These are phyloP conservation scores for Sclerotinia trifoliorum DNA, from an alignment of 2,329 filamentous ascomycete species.

Conservation along the genomic window DNA sequence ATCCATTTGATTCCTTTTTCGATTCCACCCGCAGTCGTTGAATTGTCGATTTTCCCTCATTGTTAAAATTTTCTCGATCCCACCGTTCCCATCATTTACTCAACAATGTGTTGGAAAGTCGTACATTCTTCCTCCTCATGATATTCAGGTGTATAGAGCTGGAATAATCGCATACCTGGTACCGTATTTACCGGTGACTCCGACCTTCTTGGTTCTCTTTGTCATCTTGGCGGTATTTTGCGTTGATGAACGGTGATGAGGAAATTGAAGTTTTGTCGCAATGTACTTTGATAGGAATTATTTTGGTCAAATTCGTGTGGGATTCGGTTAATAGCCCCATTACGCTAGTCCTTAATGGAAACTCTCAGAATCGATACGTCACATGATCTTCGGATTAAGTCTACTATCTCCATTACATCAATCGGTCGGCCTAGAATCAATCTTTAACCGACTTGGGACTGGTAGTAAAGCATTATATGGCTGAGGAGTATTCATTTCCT, in stretches of 20 bases:
- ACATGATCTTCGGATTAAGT: background rate
- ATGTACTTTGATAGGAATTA: slow-evolving; percentile 28
- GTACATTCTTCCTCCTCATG: background rate
- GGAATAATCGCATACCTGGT: slow-evolving; percentile 68
- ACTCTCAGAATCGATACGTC: background rate
- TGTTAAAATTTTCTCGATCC: background rate
- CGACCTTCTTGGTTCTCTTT: slow-evolving; percentile 97
- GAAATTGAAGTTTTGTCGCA: slow-evolving; percentile 28
- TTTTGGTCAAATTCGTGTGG: slow-evolving; percentile 25
- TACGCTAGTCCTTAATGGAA: slow-evolving; percentile 16
- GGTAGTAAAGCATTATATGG: background rate
- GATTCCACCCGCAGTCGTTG: background rate
- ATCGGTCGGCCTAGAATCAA: background rate
- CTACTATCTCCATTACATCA: background rate
- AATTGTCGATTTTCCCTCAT: slow-evolving; percentile 1
- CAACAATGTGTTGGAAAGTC: slow-evolving; percentile 3
- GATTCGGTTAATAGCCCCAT: slow-evolving; percentile 21
- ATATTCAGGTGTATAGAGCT: slow-evolving; percentile 19
- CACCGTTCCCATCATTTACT: background rate
- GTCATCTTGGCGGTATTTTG: slow-evolving; percentile 69
- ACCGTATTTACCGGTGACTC: slow-evolving; percentile 98
- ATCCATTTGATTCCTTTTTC: background rate
- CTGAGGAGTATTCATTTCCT: background rate
- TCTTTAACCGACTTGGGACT: background rate
- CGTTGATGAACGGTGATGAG: slow-evolving; percentile 34